phyloP scores from a whole-genome alignment of 2,329 filamentous ascomycete species.

The Samsoniella hepiali region DNA sequence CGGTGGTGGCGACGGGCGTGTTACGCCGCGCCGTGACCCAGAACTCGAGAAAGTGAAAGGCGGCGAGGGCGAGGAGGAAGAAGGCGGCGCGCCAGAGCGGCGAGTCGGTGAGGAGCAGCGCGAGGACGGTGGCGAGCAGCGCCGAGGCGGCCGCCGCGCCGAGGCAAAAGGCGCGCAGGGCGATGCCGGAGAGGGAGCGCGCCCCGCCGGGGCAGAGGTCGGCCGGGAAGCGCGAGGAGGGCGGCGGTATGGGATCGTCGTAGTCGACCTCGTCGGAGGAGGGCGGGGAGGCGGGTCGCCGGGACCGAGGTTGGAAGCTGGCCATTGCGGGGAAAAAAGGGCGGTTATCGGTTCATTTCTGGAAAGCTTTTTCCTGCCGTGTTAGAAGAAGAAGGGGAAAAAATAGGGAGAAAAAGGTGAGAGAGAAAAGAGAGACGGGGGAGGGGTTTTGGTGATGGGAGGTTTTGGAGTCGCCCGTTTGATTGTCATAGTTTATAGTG shows the following conservation, averaged over 20 bases:
- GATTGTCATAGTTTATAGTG: too few relatives aligned
- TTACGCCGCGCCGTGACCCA: constrained; percentile 86
- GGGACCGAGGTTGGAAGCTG: neutral
- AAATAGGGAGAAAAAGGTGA: too few relatives aligned
- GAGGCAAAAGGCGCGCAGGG: constrained; percentile 54
- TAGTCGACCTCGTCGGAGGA: neutral
- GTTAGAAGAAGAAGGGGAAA: too few relatives aligned
- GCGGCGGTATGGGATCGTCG: constrained; percentile 10
- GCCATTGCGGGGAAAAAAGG: neutral
- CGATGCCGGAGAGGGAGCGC: constrained; percentile 59
- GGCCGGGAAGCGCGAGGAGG: constrained; percentile 30
- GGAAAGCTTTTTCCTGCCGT: too few relatives aligned
- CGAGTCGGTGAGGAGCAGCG: constrained; percentile 38
- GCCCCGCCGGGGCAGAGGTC: constrained; percentile 38
- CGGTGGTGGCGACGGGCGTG: constrained; percentile 65
- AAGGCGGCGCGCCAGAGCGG: constrained; percentile 61
- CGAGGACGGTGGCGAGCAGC: constrained; percentile 30
- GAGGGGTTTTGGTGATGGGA: too few relatives aligned
- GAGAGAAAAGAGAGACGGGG: too few relatives aligned
- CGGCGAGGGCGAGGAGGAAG: constrained; percentile 65
- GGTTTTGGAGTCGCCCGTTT: too few relatives aligned
- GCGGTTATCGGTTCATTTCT: neutral
- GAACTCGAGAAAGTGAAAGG: constrained; percentile 97
- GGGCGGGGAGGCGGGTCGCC: neutral
- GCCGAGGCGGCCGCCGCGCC: constrained; percentile 41